phyloP scores from a whole-genome alignment of 495 filamentous ascomycete genomes.

The Beverwykella pulmonaria region DNA sequence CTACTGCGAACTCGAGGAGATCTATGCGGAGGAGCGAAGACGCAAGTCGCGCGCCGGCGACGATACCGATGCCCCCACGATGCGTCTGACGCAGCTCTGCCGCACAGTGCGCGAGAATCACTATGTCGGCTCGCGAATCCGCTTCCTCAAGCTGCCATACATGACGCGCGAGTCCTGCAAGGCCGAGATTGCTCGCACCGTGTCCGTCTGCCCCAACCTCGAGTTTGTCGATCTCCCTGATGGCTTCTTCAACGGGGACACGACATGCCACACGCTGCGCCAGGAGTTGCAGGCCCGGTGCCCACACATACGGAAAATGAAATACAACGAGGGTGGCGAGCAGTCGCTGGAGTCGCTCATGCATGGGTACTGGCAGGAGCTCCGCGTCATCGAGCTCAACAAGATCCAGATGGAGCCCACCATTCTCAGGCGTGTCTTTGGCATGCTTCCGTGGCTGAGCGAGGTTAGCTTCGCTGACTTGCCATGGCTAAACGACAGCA shows the following conservation, averaged over 20 bases:
- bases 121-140: conserved; percentile 65
- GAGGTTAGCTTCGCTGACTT: conserved; percentile 73
- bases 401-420: conserved; percentile 71
- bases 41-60: conserved; percentile 73
- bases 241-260: conserved; percentile 79
- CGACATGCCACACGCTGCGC: conserved; percentile 70
- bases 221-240: conserved; percentile 91
- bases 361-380: conserved; percentile 68
- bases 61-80: conserved; percentile 73
- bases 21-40: conserved; percentile 75
- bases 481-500: conserved; percentile 69
- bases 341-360: conserved; percentile 71
- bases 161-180: conserved; percentile 91
- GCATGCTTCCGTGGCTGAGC: conserved; percentile 63
- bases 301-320: conserved; percentile 84
- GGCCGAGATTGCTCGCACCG: conserved; percentile 78
- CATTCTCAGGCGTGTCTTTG: conserved; percentile 70
- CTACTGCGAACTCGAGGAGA: conserved; percentile 85
- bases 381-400: conserved; percentile 79
- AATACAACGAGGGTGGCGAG: conserved; percentile 77
- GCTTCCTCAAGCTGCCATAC: conserved; percentile 88
- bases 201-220: conserved; percentile 81
- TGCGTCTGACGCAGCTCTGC: conserved; percentile 75
- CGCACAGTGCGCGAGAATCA: conserved; percentile 76
- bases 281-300: conserved; percentile 84